These are phyloP conservation scores for Kodamaea alishanica DNA, from an alignment of 1,139 yeast genomes.

Conservation along the genomic window DNA sequence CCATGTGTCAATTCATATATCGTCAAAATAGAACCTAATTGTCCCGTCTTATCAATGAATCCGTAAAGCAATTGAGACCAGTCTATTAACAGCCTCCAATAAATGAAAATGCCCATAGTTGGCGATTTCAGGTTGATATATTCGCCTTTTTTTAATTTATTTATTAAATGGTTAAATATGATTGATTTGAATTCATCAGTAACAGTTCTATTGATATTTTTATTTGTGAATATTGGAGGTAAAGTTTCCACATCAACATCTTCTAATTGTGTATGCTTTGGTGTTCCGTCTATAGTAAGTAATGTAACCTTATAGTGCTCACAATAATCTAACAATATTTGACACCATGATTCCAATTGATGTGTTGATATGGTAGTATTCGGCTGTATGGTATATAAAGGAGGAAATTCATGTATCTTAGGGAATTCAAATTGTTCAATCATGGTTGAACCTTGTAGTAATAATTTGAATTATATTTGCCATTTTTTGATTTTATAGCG, in stretches of 20 bases:
- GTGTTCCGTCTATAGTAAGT: slow-evolving; percentile 29
- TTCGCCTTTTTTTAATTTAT: slow-evolving; percentile 48
- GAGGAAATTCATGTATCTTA: slow-evolving; percentile 81
- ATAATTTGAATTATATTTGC: too few species aligned
- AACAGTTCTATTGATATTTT: slow-evolving; percentile 48
- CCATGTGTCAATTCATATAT: slow-evolving; percentile 66
- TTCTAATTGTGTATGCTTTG: slow-evolving; percentile 26
- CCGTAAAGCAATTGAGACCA: slow-evolving; percentile 62
- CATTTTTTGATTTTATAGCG: too few species aligned
- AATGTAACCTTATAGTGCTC: slow-evolving; percentile 48
- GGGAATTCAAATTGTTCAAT: slow-evolving; percentile 46
- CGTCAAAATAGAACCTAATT: slow-evolving; percentile 73
- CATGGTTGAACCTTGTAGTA: too few species aligned
- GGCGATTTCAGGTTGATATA: slow-evolving; percentile 45
- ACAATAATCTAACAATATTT: slow-evolving; percentile 52
- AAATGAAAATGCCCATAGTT: slow-evolving; percentile 49
- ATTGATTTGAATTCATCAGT: slow-evolving; percentile 52
- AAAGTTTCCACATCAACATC: slow-evolving; percentile 17
- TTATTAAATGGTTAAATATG: slow-evolving; percentile 57
- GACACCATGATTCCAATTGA: slow-evolving; percentile 55
- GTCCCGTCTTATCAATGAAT: slow-evolving; percentile 67
- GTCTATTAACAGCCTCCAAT: slow-evolving; percentile 70
- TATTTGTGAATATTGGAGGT: slow-evolving; percentile 47
- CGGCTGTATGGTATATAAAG: slow-evolving; percentile 86
- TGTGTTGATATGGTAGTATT: slow-evolving; percentile 74